Evolutionary conservation across 2,329 filamentous ascomycete species (phyloP), one percentile per base, ranked within the genome.

Genomic region (Anisogramma anomala): DNA sequence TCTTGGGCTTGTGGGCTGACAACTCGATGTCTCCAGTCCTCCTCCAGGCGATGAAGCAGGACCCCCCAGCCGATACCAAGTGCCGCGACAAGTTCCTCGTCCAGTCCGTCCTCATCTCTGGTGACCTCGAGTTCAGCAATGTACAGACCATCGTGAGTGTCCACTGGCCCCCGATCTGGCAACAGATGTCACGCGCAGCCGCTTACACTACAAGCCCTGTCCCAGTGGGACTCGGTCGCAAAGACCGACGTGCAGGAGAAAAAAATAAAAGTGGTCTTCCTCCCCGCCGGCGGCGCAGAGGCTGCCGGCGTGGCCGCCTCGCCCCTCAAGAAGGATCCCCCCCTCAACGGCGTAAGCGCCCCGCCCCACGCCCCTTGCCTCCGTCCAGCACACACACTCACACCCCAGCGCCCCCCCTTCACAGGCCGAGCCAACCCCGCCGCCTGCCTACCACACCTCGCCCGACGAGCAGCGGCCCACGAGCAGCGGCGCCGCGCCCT

Each of bases 21-120:
- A 13, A 19, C 39, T 30, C 18, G 37, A 48, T 56, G 43, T 61
- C 58, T 41, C 51, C 48, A 93, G 91, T 98, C 44, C 79, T 96
- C 27, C 78, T 98, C 31, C 91, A 98, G 67, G 87, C 89, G 18
- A 95, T 98, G 91, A 95, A 94, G 71, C 78, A 86, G 57, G 88
- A 96, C 56, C 89, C 89, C 42, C 76, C 88, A 15, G 62, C 71
- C 43, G 88, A 94, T 59, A 79, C 83, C 48, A 88, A 86, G 62
- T 98, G 91, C 69, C 82, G 85, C 62, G 89, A 96, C 73, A 96
- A 96, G 69, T 96, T 96, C 63, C 76, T 96, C 41, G 89, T 96
- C 26, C 89, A 96, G 65, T 93, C 88, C 19, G 84, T 94, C 36
- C 71, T 79, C 38, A 84, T 95, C 50, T 81, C 82, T 17, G 71